Conservation (phyloP, 1,139 yeast species). For the Spathaspora sp. region DNA sequence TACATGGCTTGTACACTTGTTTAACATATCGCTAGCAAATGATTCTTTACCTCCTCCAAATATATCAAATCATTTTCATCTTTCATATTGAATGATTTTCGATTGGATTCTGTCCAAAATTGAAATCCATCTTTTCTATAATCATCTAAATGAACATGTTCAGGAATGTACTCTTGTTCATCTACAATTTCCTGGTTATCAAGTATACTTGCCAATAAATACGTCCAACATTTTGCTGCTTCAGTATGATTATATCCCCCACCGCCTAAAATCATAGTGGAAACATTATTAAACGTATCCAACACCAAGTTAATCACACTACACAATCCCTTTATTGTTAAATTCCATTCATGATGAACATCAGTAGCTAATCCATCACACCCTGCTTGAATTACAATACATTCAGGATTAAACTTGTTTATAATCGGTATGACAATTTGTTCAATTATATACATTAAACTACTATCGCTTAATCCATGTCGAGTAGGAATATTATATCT, state of each 20-base stretch:
- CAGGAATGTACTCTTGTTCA: conserved; percentile 31
- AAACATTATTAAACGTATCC: conserved; percentile 21
- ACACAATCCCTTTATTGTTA: conserved; percentile 54
- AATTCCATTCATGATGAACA: conserved; percentile 65
- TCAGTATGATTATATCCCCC: conserved; percentile 73
- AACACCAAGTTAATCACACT: conserved; percentile 33
- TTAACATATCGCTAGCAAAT: conserved; percentile 9
- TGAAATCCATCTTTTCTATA: conserved; percentile 49
- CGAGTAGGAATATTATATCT: conserved; percentile 52
- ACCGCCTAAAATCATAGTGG: conserved; percentile 63
- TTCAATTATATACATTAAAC: conserved; percentile 35
- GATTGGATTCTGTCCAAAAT: conserved; percentile 46
- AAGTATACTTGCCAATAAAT: conserved; percentile 44
- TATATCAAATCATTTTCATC: conserved; percentile 38
- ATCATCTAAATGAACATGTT: conserved; percentile 44
- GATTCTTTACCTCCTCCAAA: conserved; percentile 16
- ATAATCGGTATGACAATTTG: conserved; percentile 48
- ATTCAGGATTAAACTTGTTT: conserved; percentile 43
- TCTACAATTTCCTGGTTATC: conserved; percentile 3
- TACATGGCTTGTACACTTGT: too few species aligned
- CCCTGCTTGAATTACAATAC: conserved; percentile 66
- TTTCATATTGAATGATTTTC: conserved; percentile 29
- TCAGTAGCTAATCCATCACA: conserved; percentile 67
- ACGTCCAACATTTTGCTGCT: conserved; percentile 66
- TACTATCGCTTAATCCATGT: conserved; percentile 54